Conservation (phyloP, 73 alveolate genomes). For the Stentor roeselii region DNA sequence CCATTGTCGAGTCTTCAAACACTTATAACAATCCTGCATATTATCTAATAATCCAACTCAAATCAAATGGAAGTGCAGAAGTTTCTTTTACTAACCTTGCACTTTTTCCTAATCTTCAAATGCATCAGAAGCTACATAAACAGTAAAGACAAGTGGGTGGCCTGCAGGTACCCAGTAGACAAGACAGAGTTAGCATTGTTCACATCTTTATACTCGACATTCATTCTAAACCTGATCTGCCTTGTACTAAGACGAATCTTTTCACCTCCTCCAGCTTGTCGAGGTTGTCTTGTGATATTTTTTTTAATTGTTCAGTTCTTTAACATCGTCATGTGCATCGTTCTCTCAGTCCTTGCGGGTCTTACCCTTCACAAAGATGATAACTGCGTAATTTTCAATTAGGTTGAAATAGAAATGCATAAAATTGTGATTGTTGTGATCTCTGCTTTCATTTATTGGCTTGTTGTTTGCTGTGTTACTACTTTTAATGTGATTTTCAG, state of each 20-base stretch:
- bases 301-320: neutral
- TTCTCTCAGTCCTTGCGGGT: neutral
- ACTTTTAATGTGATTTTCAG: neutral
- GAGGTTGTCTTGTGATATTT: neutral
- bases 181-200: neutral
- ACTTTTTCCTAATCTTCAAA: neutral
- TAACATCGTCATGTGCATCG: neutral
- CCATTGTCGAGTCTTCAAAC: too few species aligned
- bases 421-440: neutral
- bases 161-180: neutral
- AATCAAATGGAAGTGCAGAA: neutral
- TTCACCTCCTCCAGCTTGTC: neutral
- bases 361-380: neutral
- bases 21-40: too few species aligned
- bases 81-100: neutral
- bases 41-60: too few species aligned
- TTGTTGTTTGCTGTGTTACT: neutral
- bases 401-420: neutral
- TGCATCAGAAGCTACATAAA: neutral
- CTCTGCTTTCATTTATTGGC: neutral
- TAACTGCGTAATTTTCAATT: constrained; percentile 13
- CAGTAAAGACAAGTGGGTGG: neutral
- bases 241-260: neutral
- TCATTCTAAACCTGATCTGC: neutral
- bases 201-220: neutral